phyloP scores from a whole-genome alignment of 2,329 filamentous ascomycete genomes.

The Fusarium begoniae region DNA sequence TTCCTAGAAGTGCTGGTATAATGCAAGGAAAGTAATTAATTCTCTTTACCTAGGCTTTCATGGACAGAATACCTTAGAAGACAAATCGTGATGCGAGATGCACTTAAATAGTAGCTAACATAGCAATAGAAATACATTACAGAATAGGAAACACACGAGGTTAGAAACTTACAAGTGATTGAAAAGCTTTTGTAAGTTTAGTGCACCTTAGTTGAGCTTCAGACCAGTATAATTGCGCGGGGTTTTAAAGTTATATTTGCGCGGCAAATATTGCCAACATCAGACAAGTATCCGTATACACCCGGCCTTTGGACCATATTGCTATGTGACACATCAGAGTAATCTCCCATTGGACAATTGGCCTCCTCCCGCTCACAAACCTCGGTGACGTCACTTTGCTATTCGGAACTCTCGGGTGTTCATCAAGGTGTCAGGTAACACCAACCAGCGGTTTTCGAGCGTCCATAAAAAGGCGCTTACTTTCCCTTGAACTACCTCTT shows the following conservation, averaged over 20 bases:
- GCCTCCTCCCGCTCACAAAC: accelerated
- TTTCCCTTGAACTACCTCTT: accelerated
- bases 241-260: background rate
- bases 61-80: background rate
- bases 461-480: background rate
- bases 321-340: background rate
- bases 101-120: too few relatives aligned
- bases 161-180: background rate
- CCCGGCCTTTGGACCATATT: too few relatives aligned
- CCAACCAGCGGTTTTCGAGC: background rate
- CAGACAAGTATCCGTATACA: background rate
- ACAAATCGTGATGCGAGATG: too few relatives aligned
- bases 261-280: background rate
- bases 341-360: background rate
- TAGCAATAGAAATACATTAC: too few relatives aligned
- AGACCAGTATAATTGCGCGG: background rate
- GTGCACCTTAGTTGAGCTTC: accelerated
- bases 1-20: background rate
- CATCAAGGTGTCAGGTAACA: background rate
- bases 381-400: background rate
- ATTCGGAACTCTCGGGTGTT: background rate
- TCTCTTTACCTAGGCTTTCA: accelerated
- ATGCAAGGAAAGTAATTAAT: background rate
- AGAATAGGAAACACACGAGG: background rate
- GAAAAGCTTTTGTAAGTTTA: accelerated